These are phyloP conservation scores for Filobasidium floriforme DNA, from an alignment of 768 basidiomycete species.

Conservation along the genomic window DNA sequence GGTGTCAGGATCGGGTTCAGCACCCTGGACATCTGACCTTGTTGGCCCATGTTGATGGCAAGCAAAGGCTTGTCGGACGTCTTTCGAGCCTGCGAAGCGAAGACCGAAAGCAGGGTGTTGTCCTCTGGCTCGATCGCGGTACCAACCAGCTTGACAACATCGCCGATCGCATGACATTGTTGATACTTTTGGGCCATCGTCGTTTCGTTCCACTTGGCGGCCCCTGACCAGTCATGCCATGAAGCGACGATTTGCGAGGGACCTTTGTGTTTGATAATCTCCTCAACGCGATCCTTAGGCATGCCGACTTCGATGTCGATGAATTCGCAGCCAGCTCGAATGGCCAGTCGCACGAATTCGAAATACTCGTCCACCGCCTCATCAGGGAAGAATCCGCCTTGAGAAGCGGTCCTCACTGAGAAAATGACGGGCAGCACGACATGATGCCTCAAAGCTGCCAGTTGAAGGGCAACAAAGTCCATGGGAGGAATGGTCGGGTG, in stretches of 20 bases:
- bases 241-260: constrained; percentile 76
- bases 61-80: constrained; percentile 68
- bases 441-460: constrained; percentile 66
- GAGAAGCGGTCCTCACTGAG: constrained; percentile 76
- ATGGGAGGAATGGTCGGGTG: constrained; percentile 58
- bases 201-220: constrained; percentile 68
- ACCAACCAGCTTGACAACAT: constrained; percentile 87
- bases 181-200: constrained; percentile 63
- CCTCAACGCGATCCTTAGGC: constrained; percentile 57
- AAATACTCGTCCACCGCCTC: constrained; percentile 62
- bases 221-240: constrained; percentile 89
- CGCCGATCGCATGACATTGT: constrained; percentile 61
- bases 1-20: constrained; percentile 80
- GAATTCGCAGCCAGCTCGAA: constrained; percentile 82
- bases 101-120: constrained; percentile 70
- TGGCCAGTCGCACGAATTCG: constrained; percentile 65
- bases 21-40: constrained; percentile 83
- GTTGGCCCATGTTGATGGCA: constrained; percentile 81
- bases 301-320: constrained; percentile 81
- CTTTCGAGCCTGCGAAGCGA: constrained; percentile 53
- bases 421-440: constrained; percentile 82
- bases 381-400: constrained; percentile 89
- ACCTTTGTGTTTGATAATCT: constrained; percentile 59
- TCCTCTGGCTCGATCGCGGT: constrained; percentile 68
- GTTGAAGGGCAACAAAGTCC: constrained; percentile 69